Evolutionary conservation across 768 basidiomycete species (phyloP), one percentile per base, ranked within the genome.

Genomic region (Naganishia antarctica): DNA sequence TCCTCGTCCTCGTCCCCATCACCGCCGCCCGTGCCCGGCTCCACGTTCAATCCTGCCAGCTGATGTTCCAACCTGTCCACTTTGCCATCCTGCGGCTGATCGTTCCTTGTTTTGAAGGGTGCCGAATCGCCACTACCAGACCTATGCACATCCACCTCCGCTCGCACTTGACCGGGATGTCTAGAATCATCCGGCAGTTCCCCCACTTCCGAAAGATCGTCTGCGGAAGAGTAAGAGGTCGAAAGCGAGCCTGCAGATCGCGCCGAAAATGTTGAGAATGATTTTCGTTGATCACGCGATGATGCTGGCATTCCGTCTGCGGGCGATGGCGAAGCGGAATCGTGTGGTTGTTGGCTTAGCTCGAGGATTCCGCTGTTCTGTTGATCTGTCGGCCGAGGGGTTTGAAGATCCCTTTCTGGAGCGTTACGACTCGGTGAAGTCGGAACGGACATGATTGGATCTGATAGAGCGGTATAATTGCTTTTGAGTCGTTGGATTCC

Each of bases 121-220:
- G 26, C 21, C 23, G 21, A 3, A 3, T 40, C 53, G 1, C 53
- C 25, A 12, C 31, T 15, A 8, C 53, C 23, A 3, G 23, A 8
- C 23, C 53, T 41, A 16, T 37, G 34, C 21, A 9, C 40, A 8
- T 34, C 37, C 3, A 37, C 15, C 12, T 57, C 9, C 8, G 40
- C 21, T 8, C 23, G 12, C 32, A 37, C 32, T 18, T 57, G 34
- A 15, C 23, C 32, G 2, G 53, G 21, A 3, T 6, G 7, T 31
- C 29, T 15, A 4, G 15, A 9, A 7, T 51, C 23, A 16, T 57
- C 34, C 13, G 53, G 53, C 12, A 57, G 37, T 34, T 57, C 53
- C 16, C 53, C 53, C 3, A 57, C 53, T 40, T 57, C 53, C 21
- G 53, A 57, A 25, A 21, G 53, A 23, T 57, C 53, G 32, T 57